Conservation (phyloP, 75 land plant genomes). For the Chamaecyparis obtusa region DNA sequence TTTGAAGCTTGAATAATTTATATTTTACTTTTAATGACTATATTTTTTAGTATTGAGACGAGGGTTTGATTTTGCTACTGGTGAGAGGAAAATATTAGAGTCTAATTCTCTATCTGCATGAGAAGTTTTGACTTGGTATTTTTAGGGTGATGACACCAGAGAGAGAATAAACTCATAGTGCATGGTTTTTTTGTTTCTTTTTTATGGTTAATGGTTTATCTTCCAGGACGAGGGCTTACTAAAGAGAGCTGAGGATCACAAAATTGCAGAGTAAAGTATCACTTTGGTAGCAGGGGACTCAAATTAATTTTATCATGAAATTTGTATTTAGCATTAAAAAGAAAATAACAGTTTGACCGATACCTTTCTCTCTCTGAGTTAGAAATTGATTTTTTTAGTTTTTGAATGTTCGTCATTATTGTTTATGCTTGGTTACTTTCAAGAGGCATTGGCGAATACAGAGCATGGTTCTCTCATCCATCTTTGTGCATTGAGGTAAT, state of each 20-base stretch:
- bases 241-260: not conserved
- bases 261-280: no score
- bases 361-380: not conserved
- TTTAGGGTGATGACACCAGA: not conserved
- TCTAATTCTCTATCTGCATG: not conserved
- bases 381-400: no score
- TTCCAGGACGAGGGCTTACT: not conserved
- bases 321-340: not conserved
- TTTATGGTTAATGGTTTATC: not conserved
- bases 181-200: not conserved
- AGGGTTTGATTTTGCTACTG: not conserved
- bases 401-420: not conserved
- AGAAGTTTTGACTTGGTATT: not conserved
- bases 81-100: not conserved
- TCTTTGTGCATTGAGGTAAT: not conserved
- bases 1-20: no score
- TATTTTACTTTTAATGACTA: not conserved
- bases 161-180: not conserved
- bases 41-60: not conserved
- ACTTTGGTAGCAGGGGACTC: no score
- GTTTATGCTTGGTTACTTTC: not conserved
- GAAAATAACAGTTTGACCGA: not conserved
- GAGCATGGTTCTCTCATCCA: not conserved
- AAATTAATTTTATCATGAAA: not conserved
- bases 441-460: not conserved